Evolutionary conservation across 257 asterid genomes (phyloP), one percentile per base, ranked within the genome.

Genomic region (Plantago major): DNA sequence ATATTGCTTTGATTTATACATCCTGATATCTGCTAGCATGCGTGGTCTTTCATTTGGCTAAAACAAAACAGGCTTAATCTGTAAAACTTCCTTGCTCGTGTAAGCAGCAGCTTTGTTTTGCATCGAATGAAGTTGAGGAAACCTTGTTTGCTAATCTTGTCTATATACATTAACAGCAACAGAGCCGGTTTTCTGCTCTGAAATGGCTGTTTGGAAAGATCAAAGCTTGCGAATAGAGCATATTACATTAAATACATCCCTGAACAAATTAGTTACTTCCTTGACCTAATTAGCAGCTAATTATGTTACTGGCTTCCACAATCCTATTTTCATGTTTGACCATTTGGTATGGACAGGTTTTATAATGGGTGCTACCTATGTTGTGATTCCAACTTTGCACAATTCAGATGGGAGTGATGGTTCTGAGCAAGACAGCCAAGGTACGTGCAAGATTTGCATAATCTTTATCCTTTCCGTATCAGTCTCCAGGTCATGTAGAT

Each of bases 361-460:
- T 65, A 70, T 92, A 71, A 79, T 66, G 73, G 97, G 99, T 49
- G 70, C 84, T 67, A 75, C 91, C 56, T 83, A 74, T 67, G 55
- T 73, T 65, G 89, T 87, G 67, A 69, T 82, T 70, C 87, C 99
- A 81, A 76, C 87, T 49, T 66, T 62, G 28, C 50, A 68, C 45
- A 75, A 80, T 67, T 66, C 77, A 58, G 94, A 84, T 71, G 92
- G 77, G 46, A 83, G 67, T 51, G 82, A 69, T 61, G 70, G 56
- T 58, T 64, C 82, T 66, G 86, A 86, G 72, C 74, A 73, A 43
- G 86, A 86, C 72, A 62, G 49, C 57, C 82, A 78, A 72, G 69
- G 98, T 88, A 58, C 11, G 83, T 68, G 58, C 68, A 74, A 42
- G 44, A 33, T 33, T 33, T 33, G 55, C 64, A 48, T 58, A 55